These are phyloP conservation scores for Gautieria morchelliformis DNA, from an alignment of 768 basidiomycete genomes.

Conservation along the genomic window DNA sequence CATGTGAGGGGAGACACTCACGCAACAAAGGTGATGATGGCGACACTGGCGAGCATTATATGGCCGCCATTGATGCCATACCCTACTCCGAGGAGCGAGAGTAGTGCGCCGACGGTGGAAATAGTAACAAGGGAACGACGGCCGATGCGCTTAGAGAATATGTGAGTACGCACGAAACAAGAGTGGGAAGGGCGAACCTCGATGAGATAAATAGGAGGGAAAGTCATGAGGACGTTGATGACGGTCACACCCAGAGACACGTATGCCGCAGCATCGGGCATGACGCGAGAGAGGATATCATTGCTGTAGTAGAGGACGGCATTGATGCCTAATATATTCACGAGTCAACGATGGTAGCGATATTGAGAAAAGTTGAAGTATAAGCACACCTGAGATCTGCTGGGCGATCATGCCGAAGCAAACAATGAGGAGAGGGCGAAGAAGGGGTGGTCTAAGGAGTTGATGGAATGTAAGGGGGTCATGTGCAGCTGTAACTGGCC, in stretches of 20 bases:
- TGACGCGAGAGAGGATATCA: conserved; percentile 68
- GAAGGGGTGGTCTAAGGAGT: conserved; percentile 19
- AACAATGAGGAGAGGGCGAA: conserved; percentile 54
- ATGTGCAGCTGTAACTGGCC: neutral
- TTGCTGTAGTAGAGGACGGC: conserved; percentile 88
- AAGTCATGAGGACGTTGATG: conserved; percentile 67
- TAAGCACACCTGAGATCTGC: conserved; percentile 59
- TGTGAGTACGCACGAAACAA: neutral
- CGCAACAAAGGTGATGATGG: conserved; percentile 77
- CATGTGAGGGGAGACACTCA: conserved; percentile 24
- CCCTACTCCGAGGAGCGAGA: conserved; percentile 60
- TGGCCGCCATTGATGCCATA: conserved; percentile 56
- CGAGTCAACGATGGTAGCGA: neutral
- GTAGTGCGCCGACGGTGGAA: conserved; percentile 57
- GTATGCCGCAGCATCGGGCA: conserved; percentile 73
- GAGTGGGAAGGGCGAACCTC: conserved; percentile 42
- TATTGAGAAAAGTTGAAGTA: neutral
- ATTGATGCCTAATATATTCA: conserved; percentile 1
- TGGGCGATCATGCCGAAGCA: conserved; percentile 68
- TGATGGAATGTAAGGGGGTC: neutral
- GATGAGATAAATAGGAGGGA: conserved; percentile 80
- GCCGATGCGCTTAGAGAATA: conserved; percentile 51
- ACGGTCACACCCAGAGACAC: conserved; percentile 78
- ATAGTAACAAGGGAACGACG: conserved; percentile 56
- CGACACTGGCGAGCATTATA: conserved; percentile 55